phyloP scores from a whole-genome alignment of 805 yeast genomes.

The Clavispora carvajalis region DNA sequence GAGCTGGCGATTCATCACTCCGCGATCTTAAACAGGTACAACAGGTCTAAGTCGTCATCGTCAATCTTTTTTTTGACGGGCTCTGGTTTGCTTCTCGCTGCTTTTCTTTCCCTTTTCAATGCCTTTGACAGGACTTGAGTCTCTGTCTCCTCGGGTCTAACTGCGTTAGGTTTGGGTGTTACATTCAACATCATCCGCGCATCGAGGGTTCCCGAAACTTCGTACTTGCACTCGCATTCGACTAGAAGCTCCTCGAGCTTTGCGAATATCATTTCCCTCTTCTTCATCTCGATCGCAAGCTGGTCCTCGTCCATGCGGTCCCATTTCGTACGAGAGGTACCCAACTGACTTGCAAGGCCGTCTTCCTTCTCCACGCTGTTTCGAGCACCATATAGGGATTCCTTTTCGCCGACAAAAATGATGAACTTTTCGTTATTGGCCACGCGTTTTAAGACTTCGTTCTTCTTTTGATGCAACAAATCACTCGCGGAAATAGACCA shows the following conservation, averaged over 20 bases:
- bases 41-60: constrained; percentile 35
- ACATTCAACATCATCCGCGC: constrained; percentile 20
- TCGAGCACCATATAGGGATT: constrained; percentile 12
- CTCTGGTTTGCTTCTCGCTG: constrained; percentile 13
- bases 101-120: constrained; percentile 12
- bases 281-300: constrained; percentile 15
- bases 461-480: constrained; percentile 45
- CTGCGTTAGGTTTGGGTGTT: constrained; percentile 4
- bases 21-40: constrained; percentile 37
- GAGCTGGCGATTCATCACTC: constrained; percentile 17
- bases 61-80: constrained; percentile 13
- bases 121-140: constrained; percentile 12
- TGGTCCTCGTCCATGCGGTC: constrained; percentile 14
- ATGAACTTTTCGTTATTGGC: constrained; percentile 39
- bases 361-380: constrained; percentile 11
- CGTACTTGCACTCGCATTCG: constrained; percentile 25
- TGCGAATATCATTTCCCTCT: constrained; percentile 26
- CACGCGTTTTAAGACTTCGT: constrained; percentile 43
- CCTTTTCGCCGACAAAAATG: constrained; percentile 20
- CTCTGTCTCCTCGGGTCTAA: constrained; percentile 4
- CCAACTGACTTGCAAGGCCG: constrained; percentile 7
- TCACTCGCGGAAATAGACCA: constrained; percentile 57
- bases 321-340: constrained; percentile 5
- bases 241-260: constrained; percentile 23
- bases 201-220: constrained; percentile 23